phyloP scores from a whole-genome alignment of 2,329 filamentous ascomycete genomes.

The Aspergillus phoenicis region DNA sequence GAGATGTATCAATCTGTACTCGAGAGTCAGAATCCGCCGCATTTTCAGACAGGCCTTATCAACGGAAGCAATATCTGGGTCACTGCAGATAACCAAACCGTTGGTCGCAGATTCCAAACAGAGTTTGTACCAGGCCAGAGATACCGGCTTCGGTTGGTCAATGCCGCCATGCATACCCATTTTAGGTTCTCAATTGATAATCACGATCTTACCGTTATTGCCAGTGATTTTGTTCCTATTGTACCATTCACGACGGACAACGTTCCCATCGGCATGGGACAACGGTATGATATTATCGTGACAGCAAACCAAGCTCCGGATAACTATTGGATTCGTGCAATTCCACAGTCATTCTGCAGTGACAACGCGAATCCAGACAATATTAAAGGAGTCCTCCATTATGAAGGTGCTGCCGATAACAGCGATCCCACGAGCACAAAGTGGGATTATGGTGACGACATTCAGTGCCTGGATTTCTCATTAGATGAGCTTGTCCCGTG shows the following conservation, averaged over 20 bases:
- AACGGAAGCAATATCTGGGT: conserved; percentile 45
- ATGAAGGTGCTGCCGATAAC: conserved; percentile 18
- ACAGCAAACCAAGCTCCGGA: conserved; percentile 29
- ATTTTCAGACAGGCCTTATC: conserved; percentile 51
- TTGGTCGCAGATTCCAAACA: conserved; percentile 49
- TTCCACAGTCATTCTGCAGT: conserved; percentile 48
- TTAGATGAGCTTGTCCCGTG: conserved; percentile 1
- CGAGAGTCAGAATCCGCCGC: conserved; percentile 24
- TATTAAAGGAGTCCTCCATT: conserved; percentile 53
- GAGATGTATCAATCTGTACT: conserved; percentile 26
- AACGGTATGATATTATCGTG: conserved; percentile 44
- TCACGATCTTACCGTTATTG: conserved; percentile 61
- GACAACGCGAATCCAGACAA: conserved; percentile 45
- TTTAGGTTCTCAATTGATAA: conserved; percentile 53
- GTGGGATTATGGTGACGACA: conserved; percentile 31
- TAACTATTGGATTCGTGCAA: conserved; percentile 48
- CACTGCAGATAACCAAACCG: conserved; percentile 26
- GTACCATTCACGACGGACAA: conserved; percentile 55
- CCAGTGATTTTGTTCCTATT: conserved; percentile 61
- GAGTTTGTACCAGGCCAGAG: conserved; percentile 44
- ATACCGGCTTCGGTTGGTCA: conserved; percentile 33
- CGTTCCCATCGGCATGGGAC: conserved; percentile 50
- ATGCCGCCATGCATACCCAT: conserved; percentile 28
- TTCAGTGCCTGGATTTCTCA: conserved; percentile 1
- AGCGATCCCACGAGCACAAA: conserved; percentile 24